Percentiles rank a stretch among this genome's conserved stretches.
These are phyloP conservation scores for Cyclaneusma minus DNA, from an alignment of 2,329 filamentous ascomycete species.

Conservation along the genomic window DNA sequence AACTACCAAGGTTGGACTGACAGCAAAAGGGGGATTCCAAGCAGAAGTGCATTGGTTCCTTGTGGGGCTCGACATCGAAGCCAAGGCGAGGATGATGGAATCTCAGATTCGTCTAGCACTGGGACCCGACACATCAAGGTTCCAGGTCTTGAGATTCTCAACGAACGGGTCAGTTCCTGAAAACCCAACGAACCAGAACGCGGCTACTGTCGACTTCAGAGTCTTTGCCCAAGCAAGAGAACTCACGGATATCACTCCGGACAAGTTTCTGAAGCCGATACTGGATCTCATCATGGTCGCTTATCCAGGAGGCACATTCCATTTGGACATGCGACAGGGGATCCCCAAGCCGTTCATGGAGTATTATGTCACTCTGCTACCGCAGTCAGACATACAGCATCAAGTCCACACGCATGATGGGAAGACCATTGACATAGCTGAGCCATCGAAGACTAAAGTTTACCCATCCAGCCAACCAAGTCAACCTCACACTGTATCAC, in stretches of 20 bases:
- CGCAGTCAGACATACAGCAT: constrained; percentile 11
- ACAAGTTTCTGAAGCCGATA: constrained; percentile 22
- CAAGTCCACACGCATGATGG: constrained; percentile 10
- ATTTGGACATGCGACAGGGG: constrained; percentile 22
- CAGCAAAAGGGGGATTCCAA: constrained; percentile 27
- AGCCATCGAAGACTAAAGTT: constrained; percentile 3
- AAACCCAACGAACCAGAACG: constrained; percentile 27
- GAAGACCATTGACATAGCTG: constrained; percentile 5
- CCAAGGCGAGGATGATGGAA: constrained; percentile 28
- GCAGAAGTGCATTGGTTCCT: constrained; percentile 28
- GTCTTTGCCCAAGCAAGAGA: constrained; percentile 29
- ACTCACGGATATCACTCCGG: constrained; percentile 15
- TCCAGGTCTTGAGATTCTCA: constrained; percentile 20
- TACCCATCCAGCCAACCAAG: constrained; percentile 4
- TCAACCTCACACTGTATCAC: not conserved
- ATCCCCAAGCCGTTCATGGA: constrained; percentile 15
- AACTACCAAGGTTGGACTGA: constrained; percentile 26
- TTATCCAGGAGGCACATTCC: constrained; percentile 26
- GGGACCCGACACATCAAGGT: constrained; percentile 13
- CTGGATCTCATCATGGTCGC: constrained; percentile 22
- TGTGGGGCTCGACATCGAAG: constrained; percentile 25
- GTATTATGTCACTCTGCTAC: constrained; percentile 15
- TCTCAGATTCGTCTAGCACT: constrained; percentile 21
- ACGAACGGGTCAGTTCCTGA: constrained; percentile 22
- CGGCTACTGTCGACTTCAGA: constrained; percentile 31